phyloP scores from a whole-genome alignment of 805 yeast genomes.

The Peterozyma toletana region DNA sequence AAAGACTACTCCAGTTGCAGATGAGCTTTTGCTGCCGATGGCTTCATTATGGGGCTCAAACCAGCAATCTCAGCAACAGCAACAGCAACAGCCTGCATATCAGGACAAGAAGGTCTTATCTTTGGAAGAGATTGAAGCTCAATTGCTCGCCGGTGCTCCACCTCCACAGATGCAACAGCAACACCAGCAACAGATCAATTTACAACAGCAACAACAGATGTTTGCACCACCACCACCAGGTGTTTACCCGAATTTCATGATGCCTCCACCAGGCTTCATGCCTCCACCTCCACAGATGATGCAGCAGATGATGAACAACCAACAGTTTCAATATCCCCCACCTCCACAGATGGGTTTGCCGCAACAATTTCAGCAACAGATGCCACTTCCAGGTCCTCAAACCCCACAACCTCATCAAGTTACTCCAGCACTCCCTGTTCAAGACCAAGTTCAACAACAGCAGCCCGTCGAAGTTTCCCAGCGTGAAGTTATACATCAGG shows the following conservation, averaged over 20 bases:
- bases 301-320: constrained; percentile 9
- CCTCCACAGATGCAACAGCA: constrained; percentile 15
- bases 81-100: constrained; percentile 9
- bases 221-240: constrained; percentile 12
- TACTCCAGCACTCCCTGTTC: constrained; percentile 12
- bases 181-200: constrained; percentile 14
- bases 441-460: constrained; percentile 4
- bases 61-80: constrained; percentile 9
- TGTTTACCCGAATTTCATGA: constrained; percentile 10
- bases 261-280: constrained; percentile 11
- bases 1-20: constrained; percentile 18
- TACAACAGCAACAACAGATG: constrained; percentile 17
- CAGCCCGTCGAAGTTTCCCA: constrained; percentile 2
- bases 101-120: constrained; percentile 47
- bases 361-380: constrained; percentile 13
- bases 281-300: constrained; percentile 5
- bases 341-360: constrained; percentile 8
- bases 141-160: constrained; percentile 41
- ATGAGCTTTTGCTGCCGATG: constrained; percentile 54
- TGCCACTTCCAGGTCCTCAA: constrained; percentile 15
- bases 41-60: constrained; percentile 56
- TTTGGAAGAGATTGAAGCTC: constrained; percentile 81
- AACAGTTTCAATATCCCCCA: constrained; percentile 13
- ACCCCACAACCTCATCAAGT: constrained; percentile 23
- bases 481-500: constrained; percentile 2